Evolutionary conservation across 2,329 filamentous ascomycete genomes (phyloP), one percentile per base, ranked within the genome.

Genomic region (Exserohilum rostratum): DNA sequence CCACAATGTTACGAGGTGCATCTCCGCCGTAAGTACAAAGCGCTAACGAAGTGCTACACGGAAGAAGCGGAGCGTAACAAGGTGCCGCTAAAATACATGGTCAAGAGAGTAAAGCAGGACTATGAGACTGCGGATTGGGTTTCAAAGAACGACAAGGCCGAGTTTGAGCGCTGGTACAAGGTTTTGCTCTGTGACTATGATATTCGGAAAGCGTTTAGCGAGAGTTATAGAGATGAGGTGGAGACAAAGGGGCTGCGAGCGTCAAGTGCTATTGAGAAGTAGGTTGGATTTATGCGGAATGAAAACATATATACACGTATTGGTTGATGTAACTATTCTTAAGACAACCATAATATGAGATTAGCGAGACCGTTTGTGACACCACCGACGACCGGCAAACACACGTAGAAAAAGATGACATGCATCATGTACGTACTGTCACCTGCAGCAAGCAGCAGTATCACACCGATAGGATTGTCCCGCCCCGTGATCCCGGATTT

Each of bases 401-500:
- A n/a, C 22, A 25, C 22, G 22, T 25, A 25, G 22, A 7, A 25
- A 25, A 25, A 25, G 7, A 25, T 25, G 22, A 25, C 22, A 25
- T 25, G 22, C 22, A 25, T 25, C 4, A 7, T 4, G 22, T 25
- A 25, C 22, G n/a, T n/a, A n/a, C n/a, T n/a, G n/a, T n/a, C n/a
- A n/a, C n/a, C n/a, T n/a, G n/a, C n/a, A n/a, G n/a, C n/a, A n/a
- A n/a, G n/a, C n/a, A n/a, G n/a, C n/a, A n/a, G n/a, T n/a, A n/a
- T n/a, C n/a, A n/a, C n/a, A n/a, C n/a, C n/a, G n/a, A n/a, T n/a
- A n/a, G n/a, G n/a, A n/a, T n/a, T n/a, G n/a, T n/a, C n/a, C 29
- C 43, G 35, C 40, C n/a, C 43, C 30, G 29, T n/a, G n/a, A 42
- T 39, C 46, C 39, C 39, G 33, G 46, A 50, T 25, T 27, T 38